Conservation (phyloP, 257 asterid species). For the Scutellaria galericulata region DNA sequence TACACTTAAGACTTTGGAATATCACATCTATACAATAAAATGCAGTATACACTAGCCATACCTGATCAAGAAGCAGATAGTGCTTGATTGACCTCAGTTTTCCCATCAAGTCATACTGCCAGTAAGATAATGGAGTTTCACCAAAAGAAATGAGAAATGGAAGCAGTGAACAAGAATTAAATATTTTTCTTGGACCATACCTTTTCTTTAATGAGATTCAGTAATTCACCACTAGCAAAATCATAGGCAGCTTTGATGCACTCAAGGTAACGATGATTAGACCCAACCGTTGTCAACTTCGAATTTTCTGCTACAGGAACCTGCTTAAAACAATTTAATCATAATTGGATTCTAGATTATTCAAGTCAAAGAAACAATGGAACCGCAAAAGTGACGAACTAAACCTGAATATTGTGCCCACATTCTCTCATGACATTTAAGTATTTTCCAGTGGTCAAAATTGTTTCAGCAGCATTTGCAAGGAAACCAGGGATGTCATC, state of each 20-base stretch:
- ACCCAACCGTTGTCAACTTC: conserved; percentile 78
- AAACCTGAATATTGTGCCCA: conserved; percentile 90
- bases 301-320: conserved; percentile 85
- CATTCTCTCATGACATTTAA: conserved; percentile 99
- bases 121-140: conserved; percentile 36
- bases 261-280: conserved; percentile 94
- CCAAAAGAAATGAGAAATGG: conserved; percentile 28
- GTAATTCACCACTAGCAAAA: conserved; percentile 94
- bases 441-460: conserved; percentile 94
- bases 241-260: conserved; percentile 94
- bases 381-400: conserved; percentile 25
- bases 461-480: conserved; percentile 92
- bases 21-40: conserved; percentile 11
- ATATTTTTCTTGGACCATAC: conserved; percentile 44
- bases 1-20: conserved; percentile 14
- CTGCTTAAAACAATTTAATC: conserved; percentile 58
- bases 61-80: conserved; percentile 99
- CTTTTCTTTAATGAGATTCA: conserved; percentile 91
- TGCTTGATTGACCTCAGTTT: conserved; percentile 94
- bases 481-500: conserved; percentile 94
- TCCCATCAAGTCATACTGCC: conserved; percentile 96
- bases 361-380: conserved; percentile 29
- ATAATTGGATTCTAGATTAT: conserved; percentile 39
- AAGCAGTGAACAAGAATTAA: conserved; percentile 21
- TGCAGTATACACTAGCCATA: conserved; percentile 34